These are phyloP conservation scores for Septoria petroselini DNA, from an alignment of 2,329 filamentous ascomycete species.

Conservation along the genomic window DNA sequence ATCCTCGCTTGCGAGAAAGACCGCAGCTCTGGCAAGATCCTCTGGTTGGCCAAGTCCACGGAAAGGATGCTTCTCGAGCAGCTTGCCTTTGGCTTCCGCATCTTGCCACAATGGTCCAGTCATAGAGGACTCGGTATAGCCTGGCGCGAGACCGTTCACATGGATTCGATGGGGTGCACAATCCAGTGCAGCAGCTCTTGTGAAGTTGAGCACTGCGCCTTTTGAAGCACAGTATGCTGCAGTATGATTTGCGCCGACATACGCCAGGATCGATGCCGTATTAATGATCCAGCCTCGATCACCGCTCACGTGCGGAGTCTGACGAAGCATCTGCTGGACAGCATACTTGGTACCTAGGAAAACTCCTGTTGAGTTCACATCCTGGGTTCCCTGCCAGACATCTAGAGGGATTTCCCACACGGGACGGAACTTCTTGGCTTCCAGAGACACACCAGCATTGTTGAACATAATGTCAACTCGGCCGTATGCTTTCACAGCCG, in stretches of 20 bases:
- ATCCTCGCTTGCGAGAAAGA: constrained; percentile 48
- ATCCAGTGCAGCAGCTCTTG: constrained; percentile 31
- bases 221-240: constrained; percentile 33
- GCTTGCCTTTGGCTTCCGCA: constrained; percentile 25
- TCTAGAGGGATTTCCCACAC: constrained; percentile 23
- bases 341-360: constrained; percentile 49
- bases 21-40: constrained; percentile 45
- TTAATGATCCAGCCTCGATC: constrained; percentile 53
- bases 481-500: constrained; percentile 25
- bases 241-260: constrained; percentile 43
- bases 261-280: constrained; percentile 46
- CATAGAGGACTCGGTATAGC: constrained; percentile 29
- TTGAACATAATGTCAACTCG: constrained; percentile 26
- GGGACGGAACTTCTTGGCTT: constrained; percentile 22
- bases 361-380: constrained; percentile 42
- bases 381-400: constrained; percentile 31
- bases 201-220: constrained; percentile 32
- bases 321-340: constrained; percentile 50
- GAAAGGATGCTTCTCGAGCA: constrained; percentile 37
- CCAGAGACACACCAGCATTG: constrained; percentile 20
- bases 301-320: constrained; percentile 41
- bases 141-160: constrained; percentile 33
- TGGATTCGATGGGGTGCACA: constrained; percentile 33
- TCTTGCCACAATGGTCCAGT: constrained; percentile 26
- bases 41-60: constrained; percentile 38